A percentile compares a stretch with the other conserved stretches of the same genome.
phyloP scores from a whole-genome alignment of 495 filamentous ascomycete species.

The Penicillium lividum region DNA sequence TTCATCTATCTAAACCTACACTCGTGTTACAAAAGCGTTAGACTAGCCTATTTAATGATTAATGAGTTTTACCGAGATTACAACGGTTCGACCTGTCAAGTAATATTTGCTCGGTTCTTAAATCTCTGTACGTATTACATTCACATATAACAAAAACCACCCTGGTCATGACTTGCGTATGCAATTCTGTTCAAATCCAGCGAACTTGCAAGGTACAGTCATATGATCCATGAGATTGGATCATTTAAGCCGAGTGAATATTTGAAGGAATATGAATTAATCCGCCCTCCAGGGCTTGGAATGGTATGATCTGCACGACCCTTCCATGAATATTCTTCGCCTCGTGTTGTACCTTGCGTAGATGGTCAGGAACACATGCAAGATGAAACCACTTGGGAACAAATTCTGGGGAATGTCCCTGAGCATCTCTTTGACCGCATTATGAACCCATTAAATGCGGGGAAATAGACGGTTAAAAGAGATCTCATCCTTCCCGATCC shows the following conservation, averaged over 20 bases:
- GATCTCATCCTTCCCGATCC: not conserved
- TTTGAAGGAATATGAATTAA: not conserved
- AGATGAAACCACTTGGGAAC: not conserved
- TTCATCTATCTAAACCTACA: not conserved
- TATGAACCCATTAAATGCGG: conserved; percentile 2
- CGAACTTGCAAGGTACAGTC: not conserved
- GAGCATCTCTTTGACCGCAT: not conserved
- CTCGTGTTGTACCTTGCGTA: conserved; percentile 4
- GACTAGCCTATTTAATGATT: conserved; percentile 1
- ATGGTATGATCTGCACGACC: not conserved
- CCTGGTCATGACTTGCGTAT: not conserved
- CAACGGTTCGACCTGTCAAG: not conserved
- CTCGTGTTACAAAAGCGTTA: no score
- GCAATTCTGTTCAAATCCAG: not conserved
- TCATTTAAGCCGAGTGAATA: not conserved
- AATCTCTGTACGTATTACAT: not conserved
- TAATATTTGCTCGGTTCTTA: not conserved
- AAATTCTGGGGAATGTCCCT: not conserved
- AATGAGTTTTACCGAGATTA: conserved; percentile 1
- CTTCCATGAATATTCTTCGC: not conserved
- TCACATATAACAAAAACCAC: no score
- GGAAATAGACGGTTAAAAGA: conserved; percentile 15
- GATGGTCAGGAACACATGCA: not conserved
- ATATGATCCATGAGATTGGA: not conserved
- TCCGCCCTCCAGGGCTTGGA: not conserved